These are phyloP conservation scores for Coemansia aciculifera DNA, from an alignment of 192 early-diverging fungal genomes.

Conservation along the genomic window DNA sequence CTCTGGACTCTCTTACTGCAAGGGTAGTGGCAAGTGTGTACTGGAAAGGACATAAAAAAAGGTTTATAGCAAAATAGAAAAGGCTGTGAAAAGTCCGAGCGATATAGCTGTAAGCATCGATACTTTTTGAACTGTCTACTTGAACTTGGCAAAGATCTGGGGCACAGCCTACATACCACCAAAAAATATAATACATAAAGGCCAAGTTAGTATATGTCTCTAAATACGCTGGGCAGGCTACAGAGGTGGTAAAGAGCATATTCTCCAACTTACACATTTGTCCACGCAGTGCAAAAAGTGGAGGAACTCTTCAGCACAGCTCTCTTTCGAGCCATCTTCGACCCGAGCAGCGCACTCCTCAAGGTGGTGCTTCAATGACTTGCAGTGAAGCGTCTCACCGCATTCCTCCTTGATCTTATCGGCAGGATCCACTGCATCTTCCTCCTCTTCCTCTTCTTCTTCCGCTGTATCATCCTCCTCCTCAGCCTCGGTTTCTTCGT, in stretches of 20 bases:
- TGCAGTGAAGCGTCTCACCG: conserved; percentile 62
- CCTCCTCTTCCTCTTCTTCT: conserved; percentile 45
- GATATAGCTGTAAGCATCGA: neutral
- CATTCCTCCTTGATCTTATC: conserved; percentile 48
- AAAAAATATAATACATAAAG: neutral
- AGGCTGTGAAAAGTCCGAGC: neutral
- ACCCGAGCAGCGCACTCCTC: conserved; percentile 78
- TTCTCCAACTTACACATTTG: conserved; percentile 68
- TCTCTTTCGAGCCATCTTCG: conserved; percentile 70
- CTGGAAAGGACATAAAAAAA: neutral
- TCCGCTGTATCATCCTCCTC: conserved; percentile 21
- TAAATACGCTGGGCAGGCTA: neutral
- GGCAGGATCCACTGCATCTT: conserved; percentile 43
- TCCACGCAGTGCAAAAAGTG: conserved; percentile 83
- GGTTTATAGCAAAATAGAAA: neutral
- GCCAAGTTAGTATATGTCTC: neutral
- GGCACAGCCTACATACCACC: conserved; percentile 55
- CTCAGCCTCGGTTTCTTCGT: conserved; percentile 21
- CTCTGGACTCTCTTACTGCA: neutral
- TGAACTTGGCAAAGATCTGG: conserved; percentile 62
- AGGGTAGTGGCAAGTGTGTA: neutral
- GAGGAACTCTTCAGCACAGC: conserved; percentile 77
- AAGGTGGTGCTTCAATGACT: conserved; percentile 70
- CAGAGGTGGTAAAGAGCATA: neutral
- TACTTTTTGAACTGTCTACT: conserved; percentile 34